These are phyloP conservation scores for Clonostachys rhizophaga DNA, from an alignment of 2,329 filamentous ascomycete genomes.

Conservation along the genomic window DNA sequence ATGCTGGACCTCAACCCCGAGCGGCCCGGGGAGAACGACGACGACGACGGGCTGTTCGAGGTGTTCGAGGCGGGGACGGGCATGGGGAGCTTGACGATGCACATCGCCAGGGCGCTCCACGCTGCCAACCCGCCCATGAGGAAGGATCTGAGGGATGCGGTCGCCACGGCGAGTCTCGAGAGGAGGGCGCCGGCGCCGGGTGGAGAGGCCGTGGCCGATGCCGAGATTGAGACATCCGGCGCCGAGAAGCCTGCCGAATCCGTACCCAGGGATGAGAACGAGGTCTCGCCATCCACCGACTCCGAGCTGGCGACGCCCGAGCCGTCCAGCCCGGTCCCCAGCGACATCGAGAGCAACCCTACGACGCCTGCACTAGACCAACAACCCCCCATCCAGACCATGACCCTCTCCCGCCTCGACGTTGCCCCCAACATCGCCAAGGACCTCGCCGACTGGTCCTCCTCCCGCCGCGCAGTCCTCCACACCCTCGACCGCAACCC, in stretches of 20 bases:
- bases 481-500: constrained; percentile 67
- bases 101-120: constrained; percentile 72
- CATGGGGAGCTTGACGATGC: constrained; percentile 74
- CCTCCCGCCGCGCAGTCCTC: constrained; percentile 61
- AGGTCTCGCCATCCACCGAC: no score
- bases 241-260: no score
- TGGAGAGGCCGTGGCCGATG: not conserved
- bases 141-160: not conserved
- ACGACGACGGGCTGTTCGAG: constrained; percentile 45
- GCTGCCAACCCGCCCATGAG: constrained; percentile 53
- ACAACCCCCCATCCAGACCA: not conserved
- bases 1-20: constrained; percentile 69
- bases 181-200: not conserved
- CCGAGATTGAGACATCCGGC: not conserved
- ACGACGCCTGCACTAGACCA: not conserved
- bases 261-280: no score
- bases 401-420: constrained; percentile 11
- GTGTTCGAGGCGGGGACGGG: constrained; percentile 83
- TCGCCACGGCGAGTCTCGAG: not conserved
- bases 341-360: not conserved
- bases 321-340: not conserved
- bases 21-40: constrained; percentile 24
- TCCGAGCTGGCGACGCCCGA: no score
- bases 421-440: constrained; percentile 12
- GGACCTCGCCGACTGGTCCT: constrained; percentile 23